Conservation (phyloP, 805 yeast genomes). For the Wickerhamomyces chaumierensis region DNA sequence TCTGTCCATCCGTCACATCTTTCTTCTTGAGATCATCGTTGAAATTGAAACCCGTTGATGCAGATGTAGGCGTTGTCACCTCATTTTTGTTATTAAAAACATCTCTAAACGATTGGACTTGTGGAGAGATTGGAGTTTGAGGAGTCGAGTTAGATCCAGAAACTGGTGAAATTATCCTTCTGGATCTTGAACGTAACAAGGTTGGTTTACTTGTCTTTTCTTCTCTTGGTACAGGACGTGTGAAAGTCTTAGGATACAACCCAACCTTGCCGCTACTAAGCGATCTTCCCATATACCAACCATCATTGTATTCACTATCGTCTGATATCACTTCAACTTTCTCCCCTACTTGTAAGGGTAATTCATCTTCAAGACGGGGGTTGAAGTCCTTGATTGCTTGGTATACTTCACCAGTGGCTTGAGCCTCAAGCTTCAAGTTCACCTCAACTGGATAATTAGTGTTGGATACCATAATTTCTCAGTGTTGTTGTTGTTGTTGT, state of each 20-base stretch:
- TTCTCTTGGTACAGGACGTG: slow-evolving; percentile 34
- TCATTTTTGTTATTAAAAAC: slow-evolving; percentile 4
- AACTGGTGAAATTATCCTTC: slow-evolving; percentile 34
- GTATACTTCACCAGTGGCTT: slow-evolving; percentile 22
- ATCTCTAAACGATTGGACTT: slow-evolving; percentile 1
- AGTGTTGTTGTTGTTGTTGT: too few relatives aligned
- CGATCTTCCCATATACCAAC: slow-evolving; percentile 93
- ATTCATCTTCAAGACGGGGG: slow-evolving; percentile 84
- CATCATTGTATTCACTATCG: slow-evolving; percentile 88
- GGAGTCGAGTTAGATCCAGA: slow-evolving; percentile 11
- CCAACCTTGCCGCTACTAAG: slow-evolving; percentile 67
- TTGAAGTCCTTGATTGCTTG: slow-evolving; percentile 78
- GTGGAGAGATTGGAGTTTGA: slow-evolving; percentile 10
- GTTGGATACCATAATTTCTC: too few relatives aligned
- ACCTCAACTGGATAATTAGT: background rate
- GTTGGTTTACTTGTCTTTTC: slow-evolving; percentile 26
- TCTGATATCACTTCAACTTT: slow-evolving; percentile 81
- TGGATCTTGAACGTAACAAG: slow-evolving; percentile 47
- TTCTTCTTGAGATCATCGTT: too few relatives aligned
- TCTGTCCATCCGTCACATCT: background rate
- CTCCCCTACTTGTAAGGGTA: slow-evolving; percentile 73
- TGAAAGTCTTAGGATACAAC: slow-evolving; percentile 82
- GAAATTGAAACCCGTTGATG: too few relatives aligned
- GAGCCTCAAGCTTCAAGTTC: slow-evolving; percentile 8
- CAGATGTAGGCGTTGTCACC: slow-evolving; percentile 7